Base-by-base conservation (phyloP, 192 early-diverging fungal genomes). In the Phycomyces nitens region DNA sequence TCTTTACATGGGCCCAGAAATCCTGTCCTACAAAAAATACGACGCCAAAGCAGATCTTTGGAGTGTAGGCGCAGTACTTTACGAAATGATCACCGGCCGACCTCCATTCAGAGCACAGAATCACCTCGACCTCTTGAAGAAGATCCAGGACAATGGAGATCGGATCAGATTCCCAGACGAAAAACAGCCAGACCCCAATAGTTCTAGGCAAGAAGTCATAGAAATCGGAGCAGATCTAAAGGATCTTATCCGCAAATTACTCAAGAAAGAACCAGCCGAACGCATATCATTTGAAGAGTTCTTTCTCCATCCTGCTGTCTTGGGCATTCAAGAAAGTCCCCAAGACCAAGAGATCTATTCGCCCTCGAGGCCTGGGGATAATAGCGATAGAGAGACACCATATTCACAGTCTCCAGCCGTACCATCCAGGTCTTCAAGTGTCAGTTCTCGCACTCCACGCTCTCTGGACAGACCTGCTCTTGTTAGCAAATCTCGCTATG, bases 31-130 rank as follows among this genome's bases (percentile, higher is more conserved):
- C 39, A 89, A 99, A 73, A 93, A 88, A 43, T 99, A 98, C 70
- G 91, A 94, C 27, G 92, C 95, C 24, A 93, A 93, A 68, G 95
- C 94, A 0, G 97, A 99, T 76, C 69, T 99, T 21, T 99, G 97
- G 97, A 92, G 89, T 58, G 88, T 98, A 6, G 97, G 97, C 12
- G 90, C 93, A 1, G 94, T 99, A 20, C 68, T 94, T 2, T 99
- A 94, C 73, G 96, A 98, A 71, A 94, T 97, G 89, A 81, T 92
- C 49, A 84, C 89, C 3, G 96, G 96, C 12, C 82, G 84, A 29
- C 92, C 93, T 26, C 97, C 97, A 1, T 99, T 93, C 74, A 83
- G 87, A 41, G 97, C 97, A 1, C 84, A 82, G 52, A 98, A 97
- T 73, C 93, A 99, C 64, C 83, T 97, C 8, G 97, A 98, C 55